phyloP scores from a whole-genome alignment of 805 yeast species.

The Yarrowia sp. region DNA sequence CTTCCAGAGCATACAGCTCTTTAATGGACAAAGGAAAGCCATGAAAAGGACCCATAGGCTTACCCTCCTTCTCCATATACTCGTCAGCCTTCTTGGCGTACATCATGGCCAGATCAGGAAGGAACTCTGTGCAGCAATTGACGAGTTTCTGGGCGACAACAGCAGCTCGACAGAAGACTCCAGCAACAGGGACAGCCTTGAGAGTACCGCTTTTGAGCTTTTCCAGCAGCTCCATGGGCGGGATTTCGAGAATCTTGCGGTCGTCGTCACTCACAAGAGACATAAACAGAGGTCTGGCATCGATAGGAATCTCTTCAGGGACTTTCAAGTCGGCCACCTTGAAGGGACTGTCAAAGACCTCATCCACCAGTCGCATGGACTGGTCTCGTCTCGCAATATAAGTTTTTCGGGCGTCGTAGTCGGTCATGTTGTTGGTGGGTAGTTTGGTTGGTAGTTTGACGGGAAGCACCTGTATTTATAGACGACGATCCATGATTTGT shows the following conservation, averaged over 20 bases:
- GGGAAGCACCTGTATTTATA: background rate
- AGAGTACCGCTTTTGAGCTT: slow-evolving; percentile 1
- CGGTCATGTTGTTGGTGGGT: slow-evolving; percentile 1
- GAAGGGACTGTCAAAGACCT: slow-evolving; percentile 1
- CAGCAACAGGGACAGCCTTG: slow-evolving; percentile 47
- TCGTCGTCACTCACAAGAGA: background rate
- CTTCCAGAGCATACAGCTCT: slow-evolving; percentile 49
- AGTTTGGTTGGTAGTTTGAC: too few species aligned
- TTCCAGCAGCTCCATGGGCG: slow-evolving; percentile 13
- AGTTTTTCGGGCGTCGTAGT: slow-evolving; percentile 13
- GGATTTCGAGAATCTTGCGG: background rate
- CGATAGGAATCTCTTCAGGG: slow-evolving; percentile 14
- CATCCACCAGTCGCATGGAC: slow-evolving; percentile 8
- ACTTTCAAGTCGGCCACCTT: slow-evolving; percentile 10
- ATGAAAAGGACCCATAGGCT: slow-evolving; percentile 59
- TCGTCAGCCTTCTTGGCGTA: slow-evolving; percentile 57
- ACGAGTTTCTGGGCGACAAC: slow-evolving; percentile 56
- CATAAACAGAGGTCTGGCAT: slow-evolving; percentile 12
- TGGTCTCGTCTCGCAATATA: slow-evolving; percentile 6
- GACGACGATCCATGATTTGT: background rate
- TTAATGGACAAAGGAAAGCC: slow-evolving; percentile 66
- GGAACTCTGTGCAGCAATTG: slow-evolving; percentile 42
- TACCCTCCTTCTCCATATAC: slow-evolving; percentile 47
- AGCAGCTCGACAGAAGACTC: slow-evolving; percentile 59
- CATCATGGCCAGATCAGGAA: slow-evolving; percentile 57